These are phyloP conservation scores for Platanus orientalis DNA, from an alignment of 164 flowering plant species.

Conservation along the genomic window DNA sequence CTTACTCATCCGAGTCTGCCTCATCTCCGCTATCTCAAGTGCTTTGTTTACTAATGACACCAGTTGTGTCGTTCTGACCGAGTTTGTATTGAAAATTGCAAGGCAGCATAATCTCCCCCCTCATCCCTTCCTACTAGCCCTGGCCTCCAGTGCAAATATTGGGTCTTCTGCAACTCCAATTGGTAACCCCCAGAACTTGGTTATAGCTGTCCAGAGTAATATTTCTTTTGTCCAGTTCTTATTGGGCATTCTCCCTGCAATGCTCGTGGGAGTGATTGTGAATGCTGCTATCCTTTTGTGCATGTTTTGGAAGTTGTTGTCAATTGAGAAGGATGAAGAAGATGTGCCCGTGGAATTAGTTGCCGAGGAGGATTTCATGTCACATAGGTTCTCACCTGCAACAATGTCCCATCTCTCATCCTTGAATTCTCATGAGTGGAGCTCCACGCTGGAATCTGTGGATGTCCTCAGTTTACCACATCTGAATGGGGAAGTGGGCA, in stretches of 20 bases:
- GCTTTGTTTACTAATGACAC: constrained; percentile 94
- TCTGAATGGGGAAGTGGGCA: constrained; percentile 15
- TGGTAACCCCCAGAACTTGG: constrained; percentile 91
- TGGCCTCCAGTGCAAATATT: constrained; percentile 88
- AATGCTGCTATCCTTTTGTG: constrained; percentile 53
- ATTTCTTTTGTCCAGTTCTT: constrained; percentile 68
- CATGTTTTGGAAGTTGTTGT: constrained; percentile 63
- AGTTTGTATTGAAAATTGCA: constrained; percentile 77
- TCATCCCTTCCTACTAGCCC: constrained; percentile 74
- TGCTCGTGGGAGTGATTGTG: constrained; percentile 60
- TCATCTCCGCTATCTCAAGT: constrained; percentile 76
- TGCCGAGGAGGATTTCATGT: constrained; percentile 44
- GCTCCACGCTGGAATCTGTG: constrained; percentile 17
- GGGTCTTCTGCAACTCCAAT: constrained; percentile 94
- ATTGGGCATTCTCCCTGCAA: constrained; percentile 63
- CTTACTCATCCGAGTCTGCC: constrained; percentile 59
- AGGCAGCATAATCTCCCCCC: constrained; percentile 85
- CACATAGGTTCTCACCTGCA: constrained; percentile 84
- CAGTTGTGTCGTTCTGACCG: constrained; percentile 76
- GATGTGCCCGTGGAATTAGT: constrained; percentile 38
- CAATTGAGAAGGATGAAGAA: constrained; percentile 49
- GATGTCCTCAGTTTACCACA: constrained; percentile 9
- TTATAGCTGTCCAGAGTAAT: constrained; percentile 69
- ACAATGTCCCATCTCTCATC: constrained; percentile 64
- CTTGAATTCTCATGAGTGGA: constrained; percentile 37